Evolutionary conservation across 352 stramenopile species (phyloP), one percentile per base, ranked within the genome.

Genomic region (Thalassiosira exigua): DNA sequence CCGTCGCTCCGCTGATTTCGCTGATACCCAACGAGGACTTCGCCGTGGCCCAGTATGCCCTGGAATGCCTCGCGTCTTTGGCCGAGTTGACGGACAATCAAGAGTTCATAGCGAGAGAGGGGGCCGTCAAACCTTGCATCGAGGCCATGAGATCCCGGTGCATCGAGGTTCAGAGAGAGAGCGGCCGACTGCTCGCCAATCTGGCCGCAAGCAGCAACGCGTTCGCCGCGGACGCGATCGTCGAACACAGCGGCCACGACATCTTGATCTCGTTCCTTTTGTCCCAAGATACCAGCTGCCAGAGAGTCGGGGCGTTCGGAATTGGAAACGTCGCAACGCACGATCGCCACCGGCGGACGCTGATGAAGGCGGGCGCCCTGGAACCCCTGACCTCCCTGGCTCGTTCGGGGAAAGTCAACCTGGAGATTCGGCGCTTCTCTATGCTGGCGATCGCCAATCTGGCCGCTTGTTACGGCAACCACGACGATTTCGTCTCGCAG

Each of bases 71-170:
- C 19, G 96, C 96, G 9, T 98, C 98, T 82, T 78, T 98, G 4
- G 95, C 96, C 0, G 96, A 98, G 79, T 93, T 98, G 22, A 89
- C 95, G 46, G 95, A 97, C 54, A 98, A 98, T 83, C 96, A 98
- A 81, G 91, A 96, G 46, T 96, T 97, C 42, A 97, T 99, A 59
- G 96, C 94, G 24, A 68, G 91, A 1, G 95, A 98, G 75, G 95
- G 94, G 19, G 96, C 94, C 27, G 92, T 98, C 1, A 91, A 92
- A 46, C 95, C 96, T 22, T 91, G 97, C 26, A 97, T 98, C 59
- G 70, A 87, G 24, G 96, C 97, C 79, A 98, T 99, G 96, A 91
- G 96, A 17, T 98, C 95, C 11, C 95, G 96, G 64, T 98, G 97
- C 75, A 95, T 98, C 29, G 95, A 98, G 70, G 95, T 98, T 21